phyloP scores from a whole-genome alignment of 2,329 filamentous ascomycete species.

The Alternaria gansuensis region DNA sequence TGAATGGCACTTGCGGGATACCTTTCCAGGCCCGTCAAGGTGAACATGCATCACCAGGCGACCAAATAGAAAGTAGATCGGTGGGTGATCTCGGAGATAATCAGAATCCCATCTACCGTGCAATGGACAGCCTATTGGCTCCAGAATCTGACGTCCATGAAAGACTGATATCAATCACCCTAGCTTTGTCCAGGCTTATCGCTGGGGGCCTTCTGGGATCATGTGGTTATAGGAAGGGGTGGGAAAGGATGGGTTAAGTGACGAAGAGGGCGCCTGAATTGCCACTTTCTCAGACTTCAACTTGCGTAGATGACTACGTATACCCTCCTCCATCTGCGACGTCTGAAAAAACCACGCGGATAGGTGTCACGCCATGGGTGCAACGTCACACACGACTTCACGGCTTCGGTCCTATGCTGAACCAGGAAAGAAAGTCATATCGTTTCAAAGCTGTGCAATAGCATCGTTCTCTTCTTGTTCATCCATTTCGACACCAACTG shows the following conservation, averaged over 20 bases:
- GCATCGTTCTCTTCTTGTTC: conserved; percentile 1
- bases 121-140: neutral
- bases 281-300: neutral
- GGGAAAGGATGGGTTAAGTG: neutral
- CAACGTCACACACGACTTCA: conserved; percentile 1
- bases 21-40: neutral
- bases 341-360: neutral
- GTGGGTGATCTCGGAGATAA: conserved; percentile 1
- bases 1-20: conserved; percentile 8
- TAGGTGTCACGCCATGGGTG: conserved; percentile 6
- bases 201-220: neutral
- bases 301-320: conserved; percentile 1
- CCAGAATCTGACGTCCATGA: neutral
- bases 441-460: conserved; percentile 2
- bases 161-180: neutral
- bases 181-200: neutral
- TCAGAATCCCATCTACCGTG: neutral
- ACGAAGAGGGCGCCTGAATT: neutral
- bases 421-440: conserved; percentile 4
- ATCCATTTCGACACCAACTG: conserved; percentile 8
- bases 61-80: conserved; percentile 1
- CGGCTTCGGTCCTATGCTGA: conserved; percentile 1
- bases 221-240: neutral
- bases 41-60: neutral
- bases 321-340: conserved; percentile 2